phyloP scores from a whole-genome alignment of 495 filamentous ascomycete species.

The Hyaloscypha hepaticicola region DNA sequence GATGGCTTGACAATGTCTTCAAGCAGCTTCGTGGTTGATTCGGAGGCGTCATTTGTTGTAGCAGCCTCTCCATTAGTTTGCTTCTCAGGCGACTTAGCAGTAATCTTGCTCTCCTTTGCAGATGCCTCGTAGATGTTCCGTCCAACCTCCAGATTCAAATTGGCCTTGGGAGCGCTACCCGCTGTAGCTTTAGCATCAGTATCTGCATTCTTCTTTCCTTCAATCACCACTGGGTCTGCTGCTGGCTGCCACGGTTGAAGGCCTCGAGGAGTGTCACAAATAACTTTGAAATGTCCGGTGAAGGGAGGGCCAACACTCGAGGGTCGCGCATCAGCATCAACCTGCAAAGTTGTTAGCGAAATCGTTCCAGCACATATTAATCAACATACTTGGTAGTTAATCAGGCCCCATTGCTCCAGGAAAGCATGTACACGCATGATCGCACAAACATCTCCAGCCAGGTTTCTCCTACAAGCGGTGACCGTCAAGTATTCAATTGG shows the following conservation, averaged over 20 bases:
- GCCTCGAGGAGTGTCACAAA: constrained; percentile 91
- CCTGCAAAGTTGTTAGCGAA: constrained; percentile 49
- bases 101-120: constrained; percentile 75
- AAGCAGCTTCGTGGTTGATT: constrained; percentile 52
- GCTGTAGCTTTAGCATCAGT: constrained; percentile 77
- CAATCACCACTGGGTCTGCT: constrained; percentile 67
- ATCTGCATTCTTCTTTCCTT: constrained; percentile 67
- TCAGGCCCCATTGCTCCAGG: constrained; percentile 98
- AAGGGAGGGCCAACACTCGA: constrained; percentile 96
- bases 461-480: constrained; percentile 92
- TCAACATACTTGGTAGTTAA: constrained; percentile 88
- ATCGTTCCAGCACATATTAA: constrained; percentile 7
- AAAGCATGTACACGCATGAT: constrained; percentile 99
- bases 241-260: constrained; percentile 93
- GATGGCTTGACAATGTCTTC: constrained; percentile 60
- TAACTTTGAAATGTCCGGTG: constrained; percentile 93
- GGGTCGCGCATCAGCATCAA: constrained; percentile 91
- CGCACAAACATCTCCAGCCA: constrained; percentile 96
- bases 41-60: constrained; percentile 56
- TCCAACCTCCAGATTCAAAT: constrained; percentile 84
- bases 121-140: constrained; percentile 94
- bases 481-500: constrained; percentile 95
- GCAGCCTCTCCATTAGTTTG: constrained; percentile 71
- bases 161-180: constrained; percentile 66
- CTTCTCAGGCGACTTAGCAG: constrained; percentile 50